Evolutionary conservation across 2,329 filamentous ascomycete species (phyloP).

Genomic region (Dothistroma pini): DNA sequence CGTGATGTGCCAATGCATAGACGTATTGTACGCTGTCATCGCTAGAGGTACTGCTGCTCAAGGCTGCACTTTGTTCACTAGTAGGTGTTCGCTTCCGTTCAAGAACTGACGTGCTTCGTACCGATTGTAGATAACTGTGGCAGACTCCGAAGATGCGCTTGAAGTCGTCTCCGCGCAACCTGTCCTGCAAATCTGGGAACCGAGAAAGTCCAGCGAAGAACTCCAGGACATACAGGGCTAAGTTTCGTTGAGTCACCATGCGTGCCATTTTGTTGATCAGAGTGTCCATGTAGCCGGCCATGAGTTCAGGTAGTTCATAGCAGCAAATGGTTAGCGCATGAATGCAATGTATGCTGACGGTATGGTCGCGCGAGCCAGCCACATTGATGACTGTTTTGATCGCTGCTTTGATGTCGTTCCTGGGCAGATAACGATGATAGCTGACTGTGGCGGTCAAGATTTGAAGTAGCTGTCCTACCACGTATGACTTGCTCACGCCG

Average conservation of each 20-base stretch:
- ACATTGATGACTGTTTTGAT: constrained; percentile 74
- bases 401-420: constrained; percentile 87
- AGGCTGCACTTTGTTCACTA: constrained; percentile 26
- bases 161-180: constrained; percentile 72
- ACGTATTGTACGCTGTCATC: constrained; percentile 61
- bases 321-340: constrained; percentile 93
- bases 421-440: constrained; percentile 81
- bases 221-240: constrained; percentile 92
- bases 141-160: constrained; percentile 93
- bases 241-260: constrained; percentile 88
- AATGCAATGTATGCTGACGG: constrained; percentile 87
- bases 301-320: constrained; percentile 84
- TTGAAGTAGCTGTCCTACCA: constrained; percentile 85
- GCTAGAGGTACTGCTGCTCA: constrained; percentile 20
- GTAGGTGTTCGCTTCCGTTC: constrained; percentile 27
- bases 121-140: constrained; percentile 87
- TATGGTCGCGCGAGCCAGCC: constrained; percentile 50
- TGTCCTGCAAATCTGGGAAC: constrained; percentile 57
- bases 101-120: constrained; percentile 50
- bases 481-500: constrained; percentile 79
- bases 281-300: constrained; percentile 77
- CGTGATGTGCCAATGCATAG: constrained; percentile 87
- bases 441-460: constrained; percentile 82
- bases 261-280: constrained; percentile 92
- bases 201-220: constrained; percentile 88